phyloP scores from a whole-genome alignment of 2,329 filamentous ascomycete species.

The Pyricularia pennisetigena region DNA sequence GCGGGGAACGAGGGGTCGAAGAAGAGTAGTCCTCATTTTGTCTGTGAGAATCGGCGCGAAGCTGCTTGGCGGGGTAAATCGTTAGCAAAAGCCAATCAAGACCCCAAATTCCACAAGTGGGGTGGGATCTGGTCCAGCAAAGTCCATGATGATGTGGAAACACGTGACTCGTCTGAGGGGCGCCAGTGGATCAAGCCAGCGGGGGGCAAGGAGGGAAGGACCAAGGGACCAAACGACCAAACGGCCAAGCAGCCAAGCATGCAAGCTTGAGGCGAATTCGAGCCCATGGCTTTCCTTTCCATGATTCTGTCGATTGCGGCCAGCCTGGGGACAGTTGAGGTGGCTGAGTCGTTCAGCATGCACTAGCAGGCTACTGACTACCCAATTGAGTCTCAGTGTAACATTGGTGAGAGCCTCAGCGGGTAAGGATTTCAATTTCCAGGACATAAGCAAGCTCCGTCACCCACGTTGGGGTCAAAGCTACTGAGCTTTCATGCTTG shows the following conservation, averaged over 20 bases:
- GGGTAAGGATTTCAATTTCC: not conserved
- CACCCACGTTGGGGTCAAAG: not conserved
- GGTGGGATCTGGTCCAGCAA: not conserved
- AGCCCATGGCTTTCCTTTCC: not conserved
- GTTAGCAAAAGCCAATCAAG: slow-evolving; percentile 13
- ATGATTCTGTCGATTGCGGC: not conserved
- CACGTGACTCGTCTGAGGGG: not conserved
- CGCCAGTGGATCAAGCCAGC: not conserved
- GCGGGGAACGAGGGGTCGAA: slow-evolving; percentile 30
- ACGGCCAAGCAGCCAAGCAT: not conserved
- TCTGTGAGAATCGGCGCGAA: not conserved
- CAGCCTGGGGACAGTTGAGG: not conserved
- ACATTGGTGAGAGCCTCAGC: not conserved
- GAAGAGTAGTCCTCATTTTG: slow-evolving; percentile 19
- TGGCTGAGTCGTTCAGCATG: not conserved
- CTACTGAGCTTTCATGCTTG: not conserved
- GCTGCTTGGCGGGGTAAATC: slow-evolving; percentile 13
- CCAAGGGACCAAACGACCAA: not conserved
- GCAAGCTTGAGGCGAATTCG: not conserved
- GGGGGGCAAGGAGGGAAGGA: not conserved
- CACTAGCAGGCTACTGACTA: not conserved
- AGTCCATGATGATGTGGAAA: not conserved
- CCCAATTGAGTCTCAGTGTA: not conserved
- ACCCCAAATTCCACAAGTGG: not conserved
- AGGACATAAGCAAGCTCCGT: not conserved